Base-by-base conservation (phyloP, 345 rosid genomes). In the Diplotaxis tenuifolia region DNA sequence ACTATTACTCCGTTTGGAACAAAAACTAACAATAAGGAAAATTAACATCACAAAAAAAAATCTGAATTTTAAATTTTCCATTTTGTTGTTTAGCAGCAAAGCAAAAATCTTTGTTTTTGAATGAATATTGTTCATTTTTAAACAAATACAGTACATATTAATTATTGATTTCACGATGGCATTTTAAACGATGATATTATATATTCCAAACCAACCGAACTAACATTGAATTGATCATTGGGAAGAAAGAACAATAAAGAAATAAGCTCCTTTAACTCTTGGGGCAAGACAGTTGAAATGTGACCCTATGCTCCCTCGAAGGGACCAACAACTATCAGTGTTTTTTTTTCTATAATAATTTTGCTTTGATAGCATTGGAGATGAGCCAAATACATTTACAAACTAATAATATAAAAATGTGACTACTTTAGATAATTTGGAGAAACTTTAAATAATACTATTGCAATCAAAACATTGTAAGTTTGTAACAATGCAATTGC, bases 241-340 rank as follows among this genome's bases (percentile, higher is more conserved):
- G 57, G 27, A 50, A 58, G 58, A 72, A 71, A 66, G 72, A 77
- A 72, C 67, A 59, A 14, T 65, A 38, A 38, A 60, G 16, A 77
- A 66, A 28, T 15, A 28, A 66, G 28, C 49, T 63, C 62, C 67
- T 70, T 64, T 76, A 71, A 34, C 75, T 58, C 68, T 66, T 77
- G 80, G 80, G 80, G 73, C 76, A 77, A 66, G 58, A 71, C 73
- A 60, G 76, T 77, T 77, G 76, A 66, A 77, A 77, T 77, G 63
- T 66, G 80, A 72, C 80, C 76, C 69, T 77, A 52, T 60, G 58
- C 71, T 67, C 54, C 54, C 65, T 66, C 68, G 72, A 77, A 71
- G 69, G 67, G 80, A 60, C 80, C 62, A 71, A 71, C 68, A 71
- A 49, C 53, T 56, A 47, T 75, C 70, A 57, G 27, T 54, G 7